Evolutionary conservation across 1,284 basidiomycete genomes (phyloP).

Genomic region (Pulchroboletus neoregius): DNA sequence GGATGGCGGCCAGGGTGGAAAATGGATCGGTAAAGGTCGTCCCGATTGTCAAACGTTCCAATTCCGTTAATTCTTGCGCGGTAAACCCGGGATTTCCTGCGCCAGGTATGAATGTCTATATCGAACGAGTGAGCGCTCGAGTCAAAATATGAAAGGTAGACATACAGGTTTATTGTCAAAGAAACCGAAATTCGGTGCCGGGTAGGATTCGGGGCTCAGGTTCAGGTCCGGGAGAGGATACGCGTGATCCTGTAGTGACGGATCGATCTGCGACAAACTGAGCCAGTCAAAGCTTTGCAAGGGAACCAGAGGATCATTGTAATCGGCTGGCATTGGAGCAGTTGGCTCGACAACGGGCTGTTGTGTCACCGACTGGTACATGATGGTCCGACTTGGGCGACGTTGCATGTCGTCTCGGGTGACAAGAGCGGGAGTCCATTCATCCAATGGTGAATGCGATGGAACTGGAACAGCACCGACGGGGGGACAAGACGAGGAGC

Average conservation of each 20-base stretch:
- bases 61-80: conserved; percentile 14
- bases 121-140: conserved; percentile 1
- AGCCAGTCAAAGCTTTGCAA: conserved; percentile 14
- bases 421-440: conserved; percentile 21
- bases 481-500: conserved; percentile 41
- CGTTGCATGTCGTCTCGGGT: conserved; percentile 39
- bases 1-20: conserved; percentile 1
- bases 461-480: conserved; percentile 32
- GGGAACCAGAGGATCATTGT: neutral
- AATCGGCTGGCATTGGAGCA: neutral
- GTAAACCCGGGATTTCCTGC: conserved; percentile 8
- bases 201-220: conserved; percentile 5
- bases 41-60: conserved; percentile 16
- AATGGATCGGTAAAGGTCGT: conserved; percentile 25
- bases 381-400: conserved; percentile 34
- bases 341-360: conserved; percentile 2
- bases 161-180: conserved; percentile 20
- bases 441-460: conserved; percentile 13
- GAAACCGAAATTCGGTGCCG: conserved; percentile 2
- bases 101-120: conserved; percentile 7
- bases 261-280: conserved; percentile 6
- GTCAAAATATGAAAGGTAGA: neutral
- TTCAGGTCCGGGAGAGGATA: conserved; percentile 4
- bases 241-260: conserved; percentile 1
- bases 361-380: conserved; percentile 34